phyloP scores from a whole-genome alignment of 192 early-diverging fungal species.

The Coemansia biformis region DNA sequence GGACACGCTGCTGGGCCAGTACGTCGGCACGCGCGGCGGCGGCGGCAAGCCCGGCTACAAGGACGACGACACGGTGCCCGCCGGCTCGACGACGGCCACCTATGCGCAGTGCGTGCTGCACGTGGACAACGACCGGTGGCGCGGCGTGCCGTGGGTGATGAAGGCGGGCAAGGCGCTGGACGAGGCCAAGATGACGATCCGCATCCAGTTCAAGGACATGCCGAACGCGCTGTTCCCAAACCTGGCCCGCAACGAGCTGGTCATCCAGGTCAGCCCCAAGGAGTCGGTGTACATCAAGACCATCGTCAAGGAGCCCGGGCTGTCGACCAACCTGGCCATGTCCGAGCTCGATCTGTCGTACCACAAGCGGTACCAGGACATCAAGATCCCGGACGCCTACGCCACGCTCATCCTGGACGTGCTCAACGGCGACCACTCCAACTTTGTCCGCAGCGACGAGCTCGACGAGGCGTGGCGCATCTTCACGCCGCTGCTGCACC shows the following conservation, averaged over 20 bases:
- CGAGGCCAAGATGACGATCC: conserved; percentile 89
- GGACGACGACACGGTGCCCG: conserved; percentile 85
- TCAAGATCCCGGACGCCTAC: conserved; percentile 96
- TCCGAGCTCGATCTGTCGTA: conserved; percentile 94
- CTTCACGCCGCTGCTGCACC: conserved; percentile 91
- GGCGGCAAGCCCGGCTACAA: conserved; percentile 86
- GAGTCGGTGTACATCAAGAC: conserved; percentile 98
- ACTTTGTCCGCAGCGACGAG: conserved; percentile 92
- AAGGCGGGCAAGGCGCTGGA: conserved; percentile 87
- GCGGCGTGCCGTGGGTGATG: conserved; percentile 62
- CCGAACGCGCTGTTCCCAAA: conserved; percentile 72
- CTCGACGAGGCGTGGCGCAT: conserved; percentile 96
- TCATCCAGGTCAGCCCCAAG: conserved; percentile 88
- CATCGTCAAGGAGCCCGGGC: conserved; percentile 90
- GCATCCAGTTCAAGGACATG: conserved; percentile 95
- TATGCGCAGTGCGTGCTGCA: conserved; percentile 83
- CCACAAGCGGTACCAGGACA: conserved; percentile 76
- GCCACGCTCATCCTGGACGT: conserved; percentile 92
- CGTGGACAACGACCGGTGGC: conserved; percentile 94
- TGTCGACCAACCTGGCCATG: conserved; percentile 75
- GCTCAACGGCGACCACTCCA: conserved; percentile 86
- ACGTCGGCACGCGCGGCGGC: conserved; percentile 72
- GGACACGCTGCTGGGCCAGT: conserved; percentile 89
- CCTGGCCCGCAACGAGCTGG: conserved; percentile 88
- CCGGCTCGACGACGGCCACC: conserved; percentile 81